Percentiles rank a stretch among this genome's conserved stretches.
Conservation (phyloP, 768 basidiomycete genomes). For the Ramaria sp. region DNA sequence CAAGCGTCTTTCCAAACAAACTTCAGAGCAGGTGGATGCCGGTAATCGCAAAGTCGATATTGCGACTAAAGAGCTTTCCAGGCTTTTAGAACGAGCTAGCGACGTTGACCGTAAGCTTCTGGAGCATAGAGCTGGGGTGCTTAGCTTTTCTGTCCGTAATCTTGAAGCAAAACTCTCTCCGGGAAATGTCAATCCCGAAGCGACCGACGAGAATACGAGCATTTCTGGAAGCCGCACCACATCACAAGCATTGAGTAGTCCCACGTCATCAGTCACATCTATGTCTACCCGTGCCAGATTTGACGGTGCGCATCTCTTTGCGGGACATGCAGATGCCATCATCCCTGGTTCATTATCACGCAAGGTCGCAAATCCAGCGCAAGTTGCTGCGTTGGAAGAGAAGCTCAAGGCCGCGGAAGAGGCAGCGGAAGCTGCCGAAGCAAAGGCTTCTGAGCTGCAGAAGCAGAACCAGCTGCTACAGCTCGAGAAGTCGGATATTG, state of each 20-base stretch:
- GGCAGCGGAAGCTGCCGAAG: conserved; percentile 49
- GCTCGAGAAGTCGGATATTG: conserved; percentile 60
- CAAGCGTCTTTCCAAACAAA: conserved; percentile 50
- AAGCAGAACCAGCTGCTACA: conserved; percentile 46
- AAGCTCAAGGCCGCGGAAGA: conserved; percentile 52
- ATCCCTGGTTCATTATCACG: conserved; percentile 28
- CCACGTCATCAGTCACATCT: conserved; percentile 29
- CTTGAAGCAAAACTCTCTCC: conserved; percentile 42
- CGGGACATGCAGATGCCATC: conserved; percentile 63
- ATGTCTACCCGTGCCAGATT: conserved; percentile 47
- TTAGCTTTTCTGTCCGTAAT: conserved; percentile 56
- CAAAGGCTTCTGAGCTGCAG: conserved; percentile 36
- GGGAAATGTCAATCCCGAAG: conserved; percentile 22
- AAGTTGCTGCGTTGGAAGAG: conserved; percentile 46
- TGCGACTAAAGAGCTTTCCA: conserved; percentile 62
- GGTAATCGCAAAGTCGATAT: conserved; percentile 64
- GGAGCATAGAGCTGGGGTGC: conserved; percentile 76
- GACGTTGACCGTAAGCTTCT: conserved; percentile 56
- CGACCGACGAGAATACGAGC: conserved; percentile 38
- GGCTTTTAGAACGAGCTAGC: conserved; percentile 49
- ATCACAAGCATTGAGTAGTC: conserved; percentile 9
- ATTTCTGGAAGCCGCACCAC: not conserved
- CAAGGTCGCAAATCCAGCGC: conserved; percentile 20
- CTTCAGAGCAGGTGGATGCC: conserved; percentile 57
- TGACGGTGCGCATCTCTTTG: conserved; percentile 77